Conservation (phyloP, 495 filamentous ascomycete species). For the Annulohypoxylon bovei region DNA sequence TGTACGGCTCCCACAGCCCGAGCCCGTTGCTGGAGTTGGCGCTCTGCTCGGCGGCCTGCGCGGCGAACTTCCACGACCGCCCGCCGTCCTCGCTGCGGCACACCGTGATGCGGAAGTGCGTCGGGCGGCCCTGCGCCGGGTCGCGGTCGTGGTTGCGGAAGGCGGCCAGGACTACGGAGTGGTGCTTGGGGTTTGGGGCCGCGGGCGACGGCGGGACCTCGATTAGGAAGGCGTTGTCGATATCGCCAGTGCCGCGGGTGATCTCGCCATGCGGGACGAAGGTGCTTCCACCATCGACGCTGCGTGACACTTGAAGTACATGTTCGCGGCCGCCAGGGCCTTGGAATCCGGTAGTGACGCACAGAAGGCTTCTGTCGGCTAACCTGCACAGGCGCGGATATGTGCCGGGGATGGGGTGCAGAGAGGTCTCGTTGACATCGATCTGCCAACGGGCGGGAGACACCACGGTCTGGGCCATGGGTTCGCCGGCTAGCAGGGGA, state of each 20-base stretch:
- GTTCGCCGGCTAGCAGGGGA: conserved; percentile 25
- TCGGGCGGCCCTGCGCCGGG: conserved; percentile 47
- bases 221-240: conserved; percentile 69
- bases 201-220: conserved; percentile 54
- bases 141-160: conserved; percentile 70
- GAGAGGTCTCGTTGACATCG: conserved; percentile 28
- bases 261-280: conserved; percentile 52
- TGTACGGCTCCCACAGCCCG: conserved; percentile 72
- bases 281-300: conserved; percentile 54
- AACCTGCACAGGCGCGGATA: conserved; percentile 63
- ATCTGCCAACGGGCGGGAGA: conserved; percentile 28
- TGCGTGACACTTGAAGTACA: conserved; percentile 53
- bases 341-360: conserved; percentile 54
- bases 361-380: conserved; percentile 58
- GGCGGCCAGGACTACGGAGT: conserved; percentile 61
- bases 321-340: conserved; percentile 45
- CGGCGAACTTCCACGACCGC: conserved; percentile 61
- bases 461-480: background rate
- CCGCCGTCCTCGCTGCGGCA: conserved; percentile 66
- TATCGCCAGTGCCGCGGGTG: conserved; percentile 54
- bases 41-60: conserved; percentile 56
- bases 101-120: conserved; percentile 69
- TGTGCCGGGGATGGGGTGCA: conserved; percentile 52
- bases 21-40: conserved; percentile 54
- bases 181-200: background rate